These are phyloP conservation scores for Talaromyces sp. DNA, from an alignment of 2,329 filamentous ascomycete species.

Conservation along the genomic window DNA sequence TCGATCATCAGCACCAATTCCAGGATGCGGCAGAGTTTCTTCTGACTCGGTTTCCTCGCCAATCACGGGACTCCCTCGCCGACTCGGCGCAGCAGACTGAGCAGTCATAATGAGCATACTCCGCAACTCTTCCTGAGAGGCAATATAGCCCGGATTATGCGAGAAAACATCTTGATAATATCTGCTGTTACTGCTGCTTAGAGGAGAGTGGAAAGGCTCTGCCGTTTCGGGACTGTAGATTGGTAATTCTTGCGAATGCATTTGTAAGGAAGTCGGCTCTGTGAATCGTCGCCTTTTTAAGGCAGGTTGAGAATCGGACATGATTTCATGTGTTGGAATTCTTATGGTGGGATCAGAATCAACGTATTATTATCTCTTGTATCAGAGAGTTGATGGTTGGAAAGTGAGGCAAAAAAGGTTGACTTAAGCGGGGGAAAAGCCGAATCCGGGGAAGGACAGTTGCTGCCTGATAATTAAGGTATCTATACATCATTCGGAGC, in stretches of 20 bases:
- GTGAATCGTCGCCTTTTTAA: background rate
- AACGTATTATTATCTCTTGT: background rate
- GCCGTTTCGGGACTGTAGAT: background rate
- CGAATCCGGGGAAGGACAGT: background rate
- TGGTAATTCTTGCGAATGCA: background rate
- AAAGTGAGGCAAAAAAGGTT: background rate
- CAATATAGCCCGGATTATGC: conserved; percentile 44
- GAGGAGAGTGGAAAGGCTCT: background rate
- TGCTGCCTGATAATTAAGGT: background rate
- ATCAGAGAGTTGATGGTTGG: background rate
- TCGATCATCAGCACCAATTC: background rate
- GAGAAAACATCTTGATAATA: conserved; percentile 26
- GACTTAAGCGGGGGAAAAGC: background rate
- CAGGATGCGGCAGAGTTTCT: background rate
- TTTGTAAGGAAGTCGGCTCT: background rate
- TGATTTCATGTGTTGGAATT: background rate
- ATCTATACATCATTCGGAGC: background rate
- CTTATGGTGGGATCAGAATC: background rate
- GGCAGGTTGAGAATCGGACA: background rate
- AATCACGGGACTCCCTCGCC: conserved; percentile 35
- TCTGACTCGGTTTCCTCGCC: background rate
- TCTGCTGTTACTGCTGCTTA: background rate
- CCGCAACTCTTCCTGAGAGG: conserved; percentile 46
- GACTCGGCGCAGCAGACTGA: conserved; percentile 43
- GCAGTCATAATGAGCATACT: conserved; percentile 45